Conservation (phyloP, 2,329 filamentous ascomycete species). For the Decorospora gaudefroyi region DNA sequence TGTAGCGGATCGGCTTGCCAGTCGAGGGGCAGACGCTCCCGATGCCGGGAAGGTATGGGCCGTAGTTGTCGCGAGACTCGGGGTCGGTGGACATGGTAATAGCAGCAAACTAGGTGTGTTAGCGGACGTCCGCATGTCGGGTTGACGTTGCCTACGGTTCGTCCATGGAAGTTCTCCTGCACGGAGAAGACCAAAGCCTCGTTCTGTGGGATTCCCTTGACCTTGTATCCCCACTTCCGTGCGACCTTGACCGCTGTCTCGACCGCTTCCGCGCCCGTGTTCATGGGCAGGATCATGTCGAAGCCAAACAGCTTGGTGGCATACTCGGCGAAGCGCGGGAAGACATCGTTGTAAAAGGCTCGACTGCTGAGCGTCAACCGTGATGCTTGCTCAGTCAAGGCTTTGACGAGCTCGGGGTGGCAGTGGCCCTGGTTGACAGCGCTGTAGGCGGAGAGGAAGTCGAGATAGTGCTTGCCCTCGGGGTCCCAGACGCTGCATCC, state of each 20-base stretch:
- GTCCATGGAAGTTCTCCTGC: constrained; percentile 92
- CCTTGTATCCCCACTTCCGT: constrained; percentile 97
- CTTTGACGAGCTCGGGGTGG: constrained; percentile 92
- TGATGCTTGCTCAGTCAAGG: constrained; percentile 84
- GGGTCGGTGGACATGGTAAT: constrained; percentile 95
- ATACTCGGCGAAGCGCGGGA: constrained; percentile 93
- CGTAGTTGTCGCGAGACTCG: constrained; percentile 95
- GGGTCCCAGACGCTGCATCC: constrained; percentile 96
- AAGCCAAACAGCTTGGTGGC: constrained; percentile 88
- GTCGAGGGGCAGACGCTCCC: constrained; percentile 77
- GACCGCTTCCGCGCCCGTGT: constrained; percentile 93
- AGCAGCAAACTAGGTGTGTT: constrained; percentile 73
- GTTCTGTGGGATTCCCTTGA: constrained; percentile 83
- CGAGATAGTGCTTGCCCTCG: constrained; percentile 87
- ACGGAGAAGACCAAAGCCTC: constrained; percentile 85
- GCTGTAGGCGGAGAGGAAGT: constrained; percentile 97
- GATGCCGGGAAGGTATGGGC: constrained; percentile 89
- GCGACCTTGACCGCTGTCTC: constrained; percentile 97
- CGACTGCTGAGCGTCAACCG: constrained; percentile 89
- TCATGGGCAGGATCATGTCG: constrained; percentile 98
- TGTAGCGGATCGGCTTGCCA: constrained; percentile 78
- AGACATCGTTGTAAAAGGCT: constrained; percentile 98
- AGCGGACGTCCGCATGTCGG: constrained; percentile 10
- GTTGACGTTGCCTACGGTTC: constrained; percentile 69
- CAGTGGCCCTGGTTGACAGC: constrained; percentile 98